Base-by-base conservation (phyloP, 805 yeast genomes). In the Starmerella geochares region DNA sequence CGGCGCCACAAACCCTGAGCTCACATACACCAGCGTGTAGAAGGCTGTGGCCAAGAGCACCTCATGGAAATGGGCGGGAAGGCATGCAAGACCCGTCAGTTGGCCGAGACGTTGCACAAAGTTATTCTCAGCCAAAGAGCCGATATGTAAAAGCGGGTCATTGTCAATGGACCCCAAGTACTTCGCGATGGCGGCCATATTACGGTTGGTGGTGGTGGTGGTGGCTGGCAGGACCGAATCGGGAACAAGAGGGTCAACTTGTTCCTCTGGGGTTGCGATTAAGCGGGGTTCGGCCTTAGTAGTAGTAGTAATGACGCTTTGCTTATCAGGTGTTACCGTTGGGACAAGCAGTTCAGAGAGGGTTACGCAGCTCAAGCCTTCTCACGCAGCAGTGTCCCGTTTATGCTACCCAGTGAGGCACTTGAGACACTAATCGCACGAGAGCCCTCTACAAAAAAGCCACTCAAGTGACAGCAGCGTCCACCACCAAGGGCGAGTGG, bases 61-160 rank as follows among this genome's bases (percentile, higher is more conserved):
- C 66, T 90, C 96, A 62, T 87, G 96, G 43, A 61, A 27, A 46
- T 70, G 73, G n/a, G 48, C 56, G 9, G 69, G 63, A 40, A 69
- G 58, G 24, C 44, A 48, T 4, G 55, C 24, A 45, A 61, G 57
- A 19, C 68, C 68, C 25, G 55, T 35, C 16, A 36, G 21, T 20
- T 49, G 28, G 33, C 52, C 49, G 14, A 43, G 24, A 11, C 28
- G 24, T 20, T 45, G 51, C 32, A 57, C 53, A 33, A 16, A 7
- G 46, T 17, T 38, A 47, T 35, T 54, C 28, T 10, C 32, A 23
- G 50, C 53, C 39, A 48, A 42, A 24, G 43, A 39, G 43, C 47
- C 49, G 28, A 40, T 53, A 32, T 43, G 33, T 8, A 56, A 58
- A 33, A 60, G 44, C 11, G 62, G 62, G 45, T 59, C 62, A 25